These are phyloP conservation scores for Tolypocladium cylindrosporum DNA, from an alignment of 2,329 filamentous ascomycete genomes.

Conservation along the genomic window DNA sequence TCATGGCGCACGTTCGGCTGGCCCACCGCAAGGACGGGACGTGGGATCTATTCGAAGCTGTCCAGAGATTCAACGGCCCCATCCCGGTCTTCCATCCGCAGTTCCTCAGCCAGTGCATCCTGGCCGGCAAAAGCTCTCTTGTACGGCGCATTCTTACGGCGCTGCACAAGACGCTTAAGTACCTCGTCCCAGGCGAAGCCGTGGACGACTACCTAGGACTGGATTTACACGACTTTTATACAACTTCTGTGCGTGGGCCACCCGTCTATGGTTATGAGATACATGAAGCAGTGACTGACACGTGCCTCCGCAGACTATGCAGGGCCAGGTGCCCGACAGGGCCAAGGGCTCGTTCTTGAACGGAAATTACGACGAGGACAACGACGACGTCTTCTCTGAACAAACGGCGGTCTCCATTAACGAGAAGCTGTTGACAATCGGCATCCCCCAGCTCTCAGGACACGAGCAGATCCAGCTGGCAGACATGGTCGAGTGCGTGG, in stretches of 20 bases:
- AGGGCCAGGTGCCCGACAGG: conserved; percentile 11
- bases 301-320: neutral
- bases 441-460: conserved; percentile 70
- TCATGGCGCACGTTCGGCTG: conserved; percentile 42
- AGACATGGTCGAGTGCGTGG: conserved; percentile 76
- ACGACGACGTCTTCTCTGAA: conserved; percentile 60
- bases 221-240: conserved; percentile 1
- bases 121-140: conserved; percentile 63
- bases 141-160: conserved; percentile 65
- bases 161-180: conserved; percentile 70
- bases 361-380: conserved; percentile 37
- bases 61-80: conserved; percentile 76
- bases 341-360: conserved; percentile 27
- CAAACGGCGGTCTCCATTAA: conserved; percentile 59
- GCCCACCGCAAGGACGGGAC: conserved; percentile 37
- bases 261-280: too few relatives aligned
- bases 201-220: conserved; percentile 67
- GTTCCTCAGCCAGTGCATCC: conserved; percentile 76
- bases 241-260: neutral
- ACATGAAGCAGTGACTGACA: neutral
- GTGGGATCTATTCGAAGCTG: conserved; percentile 69
- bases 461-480: conserved; percentile 80
- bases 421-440: conserved; percentile 63
- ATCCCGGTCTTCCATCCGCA: conserved; percentile 89
- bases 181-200: conserved; percentile 68